Base-by-base conservation (phyloP, 2,329 filamentous ascomycete genomes). In the Capronia epimyces region DNA sequence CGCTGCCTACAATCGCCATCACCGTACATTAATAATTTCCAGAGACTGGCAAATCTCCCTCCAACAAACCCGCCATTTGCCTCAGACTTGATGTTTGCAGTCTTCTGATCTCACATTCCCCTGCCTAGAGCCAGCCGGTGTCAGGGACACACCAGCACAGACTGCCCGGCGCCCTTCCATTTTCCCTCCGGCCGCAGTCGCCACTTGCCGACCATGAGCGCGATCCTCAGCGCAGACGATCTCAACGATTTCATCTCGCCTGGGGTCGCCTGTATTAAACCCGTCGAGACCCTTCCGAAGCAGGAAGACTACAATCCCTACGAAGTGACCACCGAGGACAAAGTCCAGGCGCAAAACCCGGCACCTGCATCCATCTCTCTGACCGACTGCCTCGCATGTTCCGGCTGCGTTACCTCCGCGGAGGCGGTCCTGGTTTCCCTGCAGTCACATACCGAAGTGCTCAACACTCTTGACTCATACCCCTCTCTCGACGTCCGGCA, bases 211-310 rank as follows among this genome's bases (percentile, higher is more conserved):
- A 47, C 49, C 52, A 98, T 98, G 93, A 95, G 89, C 67, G 93
- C 93, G 57, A 98, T 98, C 64, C 85, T 98, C 64, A 97, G 90
- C 50, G 85, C 86, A 64, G 91, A 98, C 75, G 90, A 96, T 69
- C 78, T 98, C 55, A 98, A 98, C 76, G 93, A 98, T 76, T 98
- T 98, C 74, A 98, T 98, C 67, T 93, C 87, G 50, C 93, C 93
- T 12, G 90, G 91, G 56, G 90, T 98, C 65, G 93, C 93, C 57
- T 98, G 93, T 72, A 97, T 98, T 70, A 97, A 98, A 66, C 93
- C 93, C 22, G 79, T 98, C 66, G 93, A 98, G 69, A 94, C 89
- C 1, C 80, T 98, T 12, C 91, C 93, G 1, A 70, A 77, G 43
- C 76, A 79, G 58, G 71, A 79, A 27, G 69, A 79, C 20, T 67